Evolutionary conservation across 306 rosid genomes (phyloP).

Genomic region (Cicer bijugum): DNA sequence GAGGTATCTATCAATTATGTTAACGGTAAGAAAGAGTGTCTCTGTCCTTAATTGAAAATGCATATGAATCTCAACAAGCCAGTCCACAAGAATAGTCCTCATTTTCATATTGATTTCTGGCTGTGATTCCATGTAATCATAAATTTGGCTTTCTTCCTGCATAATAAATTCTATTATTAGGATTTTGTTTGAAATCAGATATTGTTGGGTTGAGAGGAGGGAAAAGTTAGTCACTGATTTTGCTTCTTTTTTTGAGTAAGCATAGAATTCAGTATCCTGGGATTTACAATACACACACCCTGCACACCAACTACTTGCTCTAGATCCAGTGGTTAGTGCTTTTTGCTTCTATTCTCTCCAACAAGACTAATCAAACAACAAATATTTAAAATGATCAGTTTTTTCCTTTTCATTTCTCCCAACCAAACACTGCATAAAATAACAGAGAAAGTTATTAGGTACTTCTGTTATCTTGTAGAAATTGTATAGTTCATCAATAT

Average conservation of each 20-base stretch:
- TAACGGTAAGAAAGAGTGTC: constrained; percentile 62
- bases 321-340: no score
- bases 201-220: no score
- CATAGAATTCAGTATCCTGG: no score
- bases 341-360: no score
- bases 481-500: constrained; percentile 59
- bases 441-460: neutral
- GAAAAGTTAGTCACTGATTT: no score
- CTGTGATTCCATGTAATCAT: constrained; percentile 58
- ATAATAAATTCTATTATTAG: neutral
- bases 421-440: no score
- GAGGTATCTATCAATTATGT: constrained; percentile 62
- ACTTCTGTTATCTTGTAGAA: constrained; percentile 65
- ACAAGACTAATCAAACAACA: no score
- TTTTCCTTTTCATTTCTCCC: no score
- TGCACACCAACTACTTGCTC: no score
- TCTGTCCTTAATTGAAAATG: constrained; percentile 60
- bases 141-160: constrained; percentile 44
- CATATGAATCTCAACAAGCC: constrained; percentile 63
- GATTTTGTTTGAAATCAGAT: neutral
- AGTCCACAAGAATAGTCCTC: constrained; percentile 63
- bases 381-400: no score
- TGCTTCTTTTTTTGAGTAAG: no score
- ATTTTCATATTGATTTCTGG: constrained; percentile 57
- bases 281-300: no score